A percentile compares a stretch with the other conserved stretches of the same genome.
These are phyloP conservation scores for Phoenix dactylifera DNA, from an alignment of 176 grass and related monocot genomes.

Conservation along the genomic window DNA sequence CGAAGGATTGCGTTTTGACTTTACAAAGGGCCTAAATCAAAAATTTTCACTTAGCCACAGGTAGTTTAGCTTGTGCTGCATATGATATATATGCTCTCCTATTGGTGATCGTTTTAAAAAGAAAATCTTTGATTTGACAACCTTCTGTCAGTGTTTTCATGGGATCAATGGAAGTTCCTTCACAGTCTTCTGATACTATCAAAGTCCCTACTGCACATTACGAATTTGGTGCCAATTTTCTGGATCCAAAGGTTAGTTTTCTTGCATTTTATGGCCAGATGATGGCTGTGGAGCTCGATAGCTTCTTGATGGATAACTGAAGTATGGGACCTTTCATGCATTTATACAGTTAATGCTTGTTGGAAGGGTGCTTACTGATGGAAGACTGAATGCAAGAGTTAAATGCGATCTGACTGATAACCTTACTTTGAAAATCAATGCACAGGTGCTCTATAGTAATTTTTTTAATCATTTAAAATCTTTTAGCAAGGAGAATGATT, in stretches of 20 bases:
- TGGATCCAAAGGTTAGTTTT: slow-evolving; percentile 81
- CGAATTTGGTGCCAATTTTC: slow-evolving; percentile 95
- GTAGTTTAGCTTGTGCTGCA: slow-evolving; percentile 17
- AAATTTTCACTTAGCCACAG: slow-evolving; percentile 49
- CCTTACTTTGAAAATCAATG: slow-evolving; percentile 83
- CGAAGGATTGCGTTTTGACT: slow-evolving; percentile 52
- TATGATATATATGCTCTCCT: neutral
- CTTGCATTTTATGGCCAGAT: neutral
- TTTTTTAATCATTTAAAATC: slow-evolving; percentile 1
- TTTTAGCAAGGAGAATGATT: neutral
- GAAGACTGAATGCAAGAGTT: slow-evolving; percentile 90
- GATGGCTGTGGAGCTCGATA: neutral
- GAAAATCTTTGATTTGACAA: slow-evolving; percentile 22
- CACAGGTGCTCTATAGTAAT: slow-evolving; percentile 53
- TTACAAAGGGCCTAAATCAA: slow-evolving; percentile 37
- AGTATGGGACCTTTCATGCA: slow-evolving; percentile 9
- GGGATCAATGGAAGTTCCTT: slow-evolving; percentile 82
- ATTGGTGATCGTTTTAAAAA: neutral
- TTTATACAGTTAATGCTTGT: slow-evolving; percentile 78
- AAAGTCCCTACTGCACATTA: slow-evolving; percentile 94
- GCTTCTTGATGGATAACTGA: slow-evolving; percentile 12
- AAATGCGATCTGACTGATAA: slow-evolving; percentile 91
- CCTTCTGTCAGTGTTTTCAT: slow-evolving; percentile 69
- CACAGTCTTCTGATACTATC: slow-evolving; percentile 62
- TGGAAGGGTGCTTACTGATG: slow-evolving; percentile 90